phyloP scores from a whole-genome alignment of 1,284 basidiomycete species.

The Blastosporella zonata region DNA sequence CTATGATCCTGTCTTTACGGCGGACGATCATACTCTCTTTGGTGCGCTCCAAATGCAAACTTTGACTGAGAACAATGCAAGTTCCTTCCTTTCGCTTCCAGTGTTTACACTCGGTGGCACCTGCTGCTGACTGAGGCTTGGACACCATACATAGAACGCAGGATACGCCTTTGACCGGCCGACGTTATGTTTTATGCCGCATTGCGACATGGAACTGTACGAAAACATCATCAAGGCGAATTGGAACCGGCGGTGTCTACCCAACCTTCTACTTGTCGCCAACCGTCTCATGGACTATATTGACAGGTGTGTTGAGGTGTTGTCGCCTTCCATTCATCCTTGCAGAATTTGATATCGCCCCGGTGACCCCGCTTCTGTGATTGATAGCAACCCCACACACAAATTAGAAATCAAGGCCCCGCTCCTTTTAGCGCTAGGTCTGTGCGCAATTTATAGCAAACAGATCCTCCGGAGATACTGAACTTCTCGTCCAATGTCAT shows the following conservation, averaged over 20 bases:
- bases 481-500: neutral
- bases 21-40: conserved; percentile 53
- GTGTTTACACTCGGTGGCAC: conserved; percentile 1
- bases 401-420: conserved; percentile 36
- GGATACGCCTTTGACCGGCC: conserved; percentile 38
- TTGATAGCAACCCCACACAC: conserved; percentile 40
- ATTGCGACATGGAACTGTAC: conserved; percentile 70
- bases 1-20: conserved; percentile 71
- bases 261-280: conserved; percentile 36
- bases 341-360: neutral
- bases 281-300: conserved; percentile 44
- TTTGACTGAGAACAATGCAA: conserved; percentile 50
- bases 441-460: conserved; percentile 16
- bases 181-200: conserved; percentile 73
- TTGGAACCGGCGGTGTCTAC: conserved; percentile 43
- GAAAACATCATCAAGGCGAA: conserved; percentile 62
- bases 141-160: conserved; percentile 29
- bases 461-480: conserved; percentile 9
- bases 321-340: conserved; percentile 19
- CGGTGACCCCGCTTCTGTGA: conserved; percentile 10
- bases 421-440: conserved; percentile 38
- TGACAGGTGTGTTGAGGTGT: conserved; percentile 41
- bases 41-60: conserved; percentile 45
- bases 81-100: conserved; percentile 27
- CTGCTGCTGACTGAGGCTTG: conserved; percentile 2